Conservation (phyloP, 495 filamentous ascomycete species). For the Hyphodiscus hymeniophilus region DNA sequence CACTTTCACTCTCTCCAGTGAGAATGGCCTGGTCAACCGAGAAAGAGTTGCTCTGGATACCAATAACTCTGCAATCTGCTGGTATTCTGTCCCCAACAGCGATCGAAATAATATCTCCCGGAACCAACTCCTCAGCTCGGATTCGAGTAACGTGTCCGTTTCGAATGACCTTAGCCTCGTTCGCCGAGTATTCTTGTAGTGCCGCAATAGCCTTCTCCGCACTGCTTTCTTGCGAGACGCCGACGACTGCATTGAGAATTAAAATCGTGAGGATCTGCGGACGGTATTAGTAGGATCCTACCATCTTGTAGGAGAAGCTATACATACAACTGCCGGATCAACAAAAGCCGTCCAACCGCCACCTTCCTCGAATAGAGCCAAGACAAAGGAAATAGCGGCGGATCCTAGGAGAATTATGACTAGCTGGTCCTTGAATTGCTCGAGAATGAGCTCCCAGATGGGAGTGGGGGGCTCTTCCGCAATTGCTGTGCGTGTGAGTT, state of each 20-base stretch:
- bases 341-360: slow-evolving; percentile 98
- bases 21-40: slow-evolving; percentile 93
- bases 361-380: slow-evolving; percentile 89
- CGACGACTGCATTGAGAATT: slow-evolving; percentile 92
- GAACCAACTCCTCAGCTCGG: slow-evolving; percentile 92
- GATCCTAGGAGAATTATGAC: slow-evolving; percentile 93
- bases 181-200: slow-evolving; percentile 97
- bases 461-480: slow-evolving; percentile 97
- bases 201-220: slow-evolving; percentile 98
- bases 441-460: slow-evolving; percentile 89
- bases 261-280: slow-evolving; percentile 92
- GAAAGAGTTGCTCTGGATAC: slow-evolving; percentile 96
- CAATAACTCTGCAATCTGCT: slow-evolving; percentile 87
- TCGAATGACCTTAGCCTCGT: slow-evolving; percentile 89
- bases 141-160: slow-evolving; percentile 65
- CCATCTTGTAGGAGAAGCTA: neutral
- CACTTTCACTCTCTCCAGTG: slow-evolving; percentile 97
- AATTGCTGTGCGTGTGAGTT: slow-evolving; percentile 53
- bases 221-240: slow-evolving; percentile 96
- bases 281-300: neutral
- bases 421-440: slow-evolving; percentile 99
- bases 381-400: slow-evolving; percentile 86
- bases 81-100: slow-evolving; percentile 91
- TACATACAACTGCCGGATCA: slow-evolving; percentile 82
- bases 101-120: slow-evolving; percentile 85